phyloP scores from a whole-genome alignment of 1,284 basidiomycete genomes.

The Exobasidium cylindrosporum region DNA sequence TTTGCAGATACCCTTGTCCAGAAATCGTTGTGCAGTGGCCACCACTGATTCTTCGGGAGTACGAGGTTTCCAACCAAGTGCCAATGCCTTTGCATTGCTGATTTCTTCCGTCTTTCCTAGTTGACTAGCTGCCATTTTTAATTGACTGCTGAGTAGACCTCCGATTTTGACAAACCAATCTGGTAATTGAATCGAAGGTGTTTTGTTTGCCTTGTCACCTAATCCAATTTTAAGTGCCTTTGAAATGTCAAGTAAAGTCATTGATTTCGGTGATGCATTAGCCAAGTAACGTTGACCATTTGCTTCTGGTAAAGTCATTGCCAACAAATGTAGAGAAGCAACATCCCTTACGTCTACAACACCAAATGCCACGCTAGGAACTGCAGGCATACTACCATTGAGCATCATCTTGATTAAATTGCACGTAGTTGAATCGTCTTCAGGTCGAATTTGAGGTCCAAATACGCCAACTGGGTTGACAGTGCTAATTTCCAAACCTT shows the following conservation, averaged over 20 bases:
- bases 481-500: neutral
- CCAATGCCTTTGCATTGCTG: neutral
- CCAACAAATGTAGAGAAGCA: neutral
- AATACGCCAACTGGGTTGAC: slow-evolving; percentile 8
- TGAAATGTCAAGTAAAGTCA: neutral
- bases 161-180: slow-evolving; percentile 5
- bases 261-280: neutral
- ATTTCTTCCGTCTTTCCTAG: neutral
- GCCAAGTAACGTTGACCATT: slow-evolving; percentile 4
- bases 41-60: slow-evolving; percentile 1
- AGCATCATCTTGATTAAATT: neutral
- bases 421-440: slow-evolving; percentile 2
- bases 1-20: slow-evolving; percentile 6
- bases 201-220: neutral
- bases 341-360: slow-evolving; percentile 4
- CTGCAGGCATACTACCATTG: neutral
- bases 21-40: neutral
- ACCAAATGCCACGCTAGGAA: slow-evolving; percentile 1
- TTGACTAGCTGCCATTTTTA: neutral
- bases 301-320: neutral
- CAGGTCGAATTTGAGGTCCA: neutral
- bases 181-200: neutral
- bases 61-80: slow-evolving; percentile 1
- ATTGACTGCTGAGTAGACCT: neutral
- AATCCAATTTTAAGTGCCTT: neutral